A percentile compares a stretch with the other conserved stretches of the same genome.
Conservation (phyloP, 2,329 filamentous ascomycete genomes). For the Dactylellina parvicollis region DNA sequence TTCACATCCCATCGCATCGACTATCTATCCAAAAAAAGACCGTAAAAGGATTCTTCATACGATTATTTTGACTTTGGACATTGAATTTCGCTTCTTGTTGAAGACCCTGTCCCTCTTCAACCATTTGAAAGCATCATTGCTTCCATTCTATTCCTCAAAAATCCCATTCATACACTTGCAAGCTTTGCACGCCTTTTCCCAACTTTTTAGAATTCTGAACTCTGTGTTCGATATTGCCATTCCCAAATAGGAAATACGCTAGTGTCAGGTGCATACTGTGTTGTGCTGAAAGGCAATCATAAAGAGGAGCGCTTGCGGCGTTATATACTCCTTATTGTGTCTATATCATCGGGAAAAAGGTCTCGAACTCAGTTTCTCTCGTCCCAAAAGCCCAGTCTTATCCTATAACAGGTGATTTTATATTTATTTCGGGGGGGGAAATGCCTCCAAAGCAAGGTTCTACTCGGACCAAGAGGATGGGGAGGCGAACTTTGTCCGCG, state of each 20-base stretch:
- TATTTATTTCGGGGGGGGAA: constrained; percentile 13
- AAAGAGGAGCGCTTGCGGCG: constrained; percentile 1
- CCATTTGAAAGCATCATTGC: neutral
- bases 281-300: constrained; percentile 6
- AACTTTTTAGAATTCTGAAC: neutral
- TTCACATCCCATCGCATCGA: constrained; percentile 32
- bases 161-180: constrained; percentile 8
- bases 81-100: neutral
- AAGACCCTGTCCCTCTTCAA: neutral
- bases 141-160: constrained; percentile 6
- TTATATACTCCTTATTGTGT: constrained; percentile 40
- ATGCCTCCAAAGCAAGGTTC: constrained; percentile 20
- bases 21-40: constrained; percentile 30
- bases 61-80: neutral
- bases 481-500: constrained; percentile 6
- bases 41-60: constrained; percentile 1
- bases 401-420: constrained; percentile 1
- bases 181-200: neutral
- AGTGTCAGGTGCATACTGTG: constrained; percentile 33
- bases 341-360: constrained; percentile 12
- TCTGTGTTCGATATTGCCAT: constrained; percentile 13
- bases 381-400: neutral
- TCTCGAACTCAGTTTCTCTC: neutral
- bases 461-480: neutral
- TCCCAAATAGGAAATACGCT: constrained; percentile 40